Evolutionary conservation across 2,329 filamentous ascomycete genomes (phyloP).

Genomic region (Cladosporium sp.): DNA sequence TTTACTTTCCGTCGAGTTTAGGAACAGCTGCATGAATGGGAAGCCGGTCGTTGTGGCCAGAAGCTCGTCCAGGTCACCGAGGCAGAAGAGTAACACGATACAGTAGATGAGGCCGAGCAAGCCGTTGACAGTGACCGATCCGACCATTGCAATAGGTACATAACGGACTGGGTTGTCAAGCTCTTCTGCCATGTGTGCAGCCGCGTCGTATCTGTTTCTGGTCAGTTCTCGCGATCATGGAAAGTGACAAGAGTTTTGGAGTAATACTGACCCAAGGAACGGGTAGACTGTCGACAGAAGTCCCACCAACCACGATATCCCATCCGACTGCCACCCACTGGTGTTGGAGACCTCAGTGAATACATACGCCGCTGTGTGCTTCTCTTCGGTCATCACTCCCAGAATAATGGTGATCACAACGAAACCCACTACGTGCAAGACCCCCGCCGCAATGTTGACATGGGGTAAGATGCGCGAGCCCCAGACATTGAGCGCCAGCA

Average conservation of each 20-base stretch:
- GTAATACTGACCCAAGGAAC: conserved; percentile 24
- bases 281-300: conserved; percentile 35
- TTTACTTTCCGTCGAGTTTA: conserved; percentile 37
- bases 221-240: not conserved
- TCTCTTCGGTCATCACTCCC: conserved; percentile 35
- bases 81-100: conserved; percentile 39
- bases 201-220: conserved; percentile 38
- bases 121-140: conserved; percentile 26
- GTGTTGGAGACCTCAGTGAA: conserved; percentile 47
- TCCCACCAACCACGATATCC: conserved; percentile 49
- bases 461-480: conserved; percentile 47
- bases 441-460: conserved; percentile 51
- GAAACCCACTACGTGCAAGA: conserved; percentile 55
- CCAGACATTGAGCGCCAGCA: conserved; percentile 47
- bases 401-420: conserved; percentile 54
- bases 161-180: conserved; percentile 29
- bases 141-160: conserved; percentile 32
- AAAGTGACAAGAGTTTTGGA: not conserved
- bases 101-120: conserved; percentile 30
- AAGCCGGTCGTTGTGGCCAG: conserved; percentile 30
- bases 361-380: conserved; percentile 44
- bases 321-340: conserved; percentile 47
- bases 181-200: conserved; percentile 41
- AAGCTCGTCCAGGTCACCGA: conserved; percentile 32
- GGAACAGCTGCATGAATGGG: conserved; percentile 42